These are phyloP conservation scores for Mycocentrospora acerina DNA, from an alignment of 2,329 filamentous ascomycete genomes.

Conservation along the genomic window DNA sequence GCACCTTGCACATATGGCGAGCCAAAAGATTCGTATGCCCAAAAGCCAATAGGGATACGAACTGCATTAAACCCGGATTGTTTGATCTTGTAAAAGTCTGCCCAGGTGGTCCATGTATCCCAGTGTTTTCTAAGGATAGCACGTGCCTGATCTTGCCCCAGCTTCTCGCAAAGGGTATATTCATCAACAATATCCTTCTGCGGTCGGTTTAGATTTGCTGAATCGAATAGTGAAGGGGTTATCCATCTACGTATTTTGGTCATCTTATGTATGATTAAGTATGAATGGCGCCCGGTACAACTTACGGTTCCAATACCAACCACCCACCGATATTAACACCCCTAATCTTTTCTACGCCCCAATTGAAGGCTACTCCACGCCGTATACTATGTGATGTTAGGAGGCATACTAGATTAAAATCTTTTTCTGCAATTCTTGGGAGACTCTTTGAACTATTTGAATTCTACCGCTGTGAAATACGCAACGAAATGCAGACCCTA, in stretches of 20 bases:
- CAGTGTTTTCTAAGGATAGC: slow-evolving; percentile 52
- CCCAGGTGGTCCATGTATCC: slow-evolving; percentile 52
- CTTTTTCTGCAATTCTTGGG: neutral
- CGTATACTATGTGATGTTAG: slow-evolving; percentile 28
- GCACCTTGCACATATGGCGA: slow-evolving; percentile 56
- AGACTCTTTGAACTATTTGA: neutral
- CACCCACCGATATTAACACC: slow-evolving; percentile 56
- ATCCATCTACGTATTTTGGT: slow-evolving; percentile 48
- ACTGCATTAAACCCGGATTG: slow-evolving; percentile 61
- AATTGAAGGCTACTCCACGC: slow-evolving; percentile 48
- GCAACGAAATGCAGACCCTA: neutral
- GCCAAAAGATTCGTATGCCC: slow-evolving; percentile 57
- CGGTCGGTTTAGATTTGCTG: slow-evolving; percentile 22
- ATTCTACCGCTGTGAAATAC: neutral
- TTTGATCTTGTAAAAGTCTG: slow-evolving; percentile 59
- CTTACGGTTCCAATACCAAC: slow-evolving; percentile 51
- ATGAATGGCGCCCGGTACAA: slow-evolving; percentile 1
- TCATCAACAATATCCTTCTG: slow-evolving; percentile 50
- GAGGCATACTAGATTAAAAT: neutral
- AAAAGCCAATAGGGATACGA: slow-evolving; percentile 61
- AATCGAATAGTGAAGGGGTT: slow-evolving; percentile 58
- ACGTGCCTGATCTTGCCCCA: slow-evolving; percentile 51
- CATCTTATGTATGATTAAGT: neutral
- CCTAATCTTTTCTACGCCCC: slow-evolving; percentile 52
- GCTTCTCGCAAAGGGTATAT: slow-evolving; percentile 52